Percentiles rank a stretch among this genome's conserved stretches.
These are phyloP conservation scores for Silene uniflora DNA, from an alignment of 148 eudicot species.

Conservation along the genomic window DNA sequence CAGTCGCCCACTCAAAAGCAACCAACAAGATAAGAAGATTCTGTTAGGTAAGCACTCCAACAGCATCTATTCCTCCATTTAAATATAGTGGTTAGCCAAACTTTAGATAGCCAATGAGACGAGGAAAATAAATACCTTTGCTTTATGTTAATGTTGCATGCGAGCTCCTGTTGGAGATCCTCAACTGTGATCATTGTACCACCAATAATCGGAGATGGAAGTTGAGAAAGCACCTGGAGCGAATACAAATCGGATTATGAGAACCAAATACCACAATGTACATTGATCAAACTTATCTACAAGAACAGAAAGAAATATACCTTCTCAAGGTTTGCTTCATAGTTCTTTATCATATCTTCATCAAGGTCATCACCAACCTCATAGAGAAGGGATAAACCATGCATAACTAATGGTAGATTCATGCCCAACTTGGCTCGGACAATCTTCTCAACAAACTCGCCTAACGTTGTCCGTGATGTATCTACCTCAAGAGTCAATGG, in stretches of 20 bases:
- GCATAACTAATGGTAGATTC: slow-evolving; percentile 76
- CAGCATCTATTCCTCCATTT: too few relatives aligned
- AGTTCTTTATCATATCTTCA: slow-evolving; percentile 63
- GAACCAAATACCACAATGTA: not conserved
- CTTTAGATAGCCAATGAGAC: not conserved
- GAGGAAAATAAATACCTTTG: slow-evolving; percentile 56
- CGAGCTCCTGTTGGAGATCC: slow-evolving; percentile 80
- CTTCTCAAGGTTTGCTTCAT: slow-evolving; percentile 91
- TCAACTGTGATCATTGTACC: slow-evolving; percentile 74
- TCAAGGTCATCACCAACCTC: slow-evolving; percentile 99
- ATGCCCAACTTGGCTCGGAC: slow-evolving; percentile 86
- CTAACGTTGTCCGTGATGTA: slow-evolving; percentile 65
- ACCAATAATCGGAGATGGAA: slow-evolving; percentile 72
- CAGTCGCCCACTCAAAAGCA: not conserved
- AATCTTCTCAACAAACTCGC: slow-evolving; percentile 78
- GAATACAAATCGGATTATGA: not conserved
- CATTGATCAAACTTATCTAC: slow-evolving; percentile 3
- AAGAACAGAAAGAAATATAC: slow-evolving; percentile 28
- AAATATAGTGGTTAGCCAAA: too few relatives aligned
- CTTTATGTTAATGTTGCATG: slow-evolving; percentile 75
- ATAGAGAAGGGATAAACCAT: slow-evolving; percentile 69
- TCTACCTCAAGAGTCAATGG: slow-evolving; percentile 81
- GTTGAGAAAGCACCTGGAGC: slow-evolving; percentile 71
- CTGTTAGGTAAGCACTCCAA: too few relatives aligned
- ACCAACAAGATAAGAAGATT: not conserved